Base-by-base conservation (phyloP, 2,329 filamentous ascomycete genomes). In the Hirsutella thompsonii region DNA sequence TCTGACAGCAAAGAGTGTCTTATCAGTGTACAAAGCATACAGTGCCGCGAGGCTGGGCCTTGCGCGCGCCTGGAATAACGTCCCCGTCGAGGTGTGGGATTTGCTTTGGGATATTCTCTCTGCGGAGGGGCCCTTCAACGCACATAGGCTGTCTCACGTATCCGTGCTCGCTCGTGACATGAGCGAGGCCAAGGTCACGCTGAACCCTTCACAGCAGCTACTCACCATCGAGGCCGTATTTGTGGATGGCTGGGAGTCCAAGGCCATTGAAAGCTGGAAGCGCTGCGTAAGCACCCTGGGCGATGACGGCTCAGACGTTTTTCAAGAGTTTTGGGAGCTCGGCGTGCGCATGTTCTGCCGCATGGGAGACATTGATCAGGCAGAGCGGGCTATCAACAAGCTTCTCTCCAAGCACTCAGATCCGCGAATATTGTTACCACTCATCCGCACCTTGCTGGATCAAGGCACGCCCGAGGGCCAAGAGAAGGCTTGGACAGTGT, bases 221-320 rank as follows among this genome's bases (percentile, higher is more conserved):
- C 61, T 81, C 21, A 79, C 79, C 26, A 76, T 88, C 26, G 79
- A 86, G 52, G 76, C 81, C 42, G 64, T 83, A 33, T 80, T 83
- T 47, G 64, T 78, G 5, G 69, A 72, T 33, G 81, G 79, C 2
- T 74, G 74, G 55, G 66, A 72, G 42, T 61, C 64, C 5, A 69
- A 74, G 47, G 81, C 81, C 0, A 58, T 82, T 20, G 70, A 76
- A 11, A 70, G 73, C 37, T 85, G 82, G 78, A 74, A 74, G 54
- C 67, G 71, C 38, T 69, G 69, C 36, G 69, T 74, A 32, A 55
- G 65, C 6, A 69, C 66, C 0, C 61, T 83, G 13, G 75, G 73
- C 0, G 53, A 65, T 1, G 59, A 62, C 16, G 49, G 47, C 2
- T 57, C 66, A 5, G 63, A 68, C 21, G 67, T 66, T 0, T 73